phyloP scores from a whole-genome alignment of 164 flowering plant species.

The Euptelea pleiosperma region DNA sequence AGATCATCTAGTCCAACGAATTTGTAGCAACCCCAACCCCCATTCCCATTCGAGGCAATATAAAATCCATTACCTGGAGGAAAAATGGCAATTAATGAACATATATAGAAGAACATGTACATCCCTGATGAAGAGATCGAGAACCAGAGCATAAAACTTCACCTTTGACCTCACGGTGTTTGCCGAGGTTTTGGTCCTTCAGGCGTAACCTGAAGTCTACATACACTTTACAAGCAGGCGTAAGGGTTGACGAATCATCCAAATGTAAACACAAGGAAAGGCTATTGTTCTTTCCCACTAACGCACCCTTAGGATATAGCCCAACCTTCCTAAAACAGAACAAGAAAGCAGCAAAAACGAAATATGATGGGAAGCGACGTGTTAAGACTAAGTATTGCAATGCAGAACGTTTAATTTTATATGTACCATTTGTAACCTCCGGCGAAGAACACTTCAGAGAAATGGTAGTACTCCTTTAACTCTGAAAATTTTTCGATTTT shows the following conservation, averaged over 20 bases:
- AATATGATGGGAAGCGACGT: no score
- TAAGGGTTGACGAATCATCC: slow-evolving; percentile 28
- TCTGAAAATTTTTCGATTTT: slow-evolving; percentile 23
- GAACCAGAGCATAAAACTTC: no score
- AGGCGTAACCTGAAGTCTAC: slow-evolving; percentile 39
- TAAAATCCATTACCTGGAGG: slow-evolving; percentile 48
- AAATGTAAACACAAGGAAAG: slow-evolving; percentile 37
- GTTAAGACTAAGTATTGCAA: not conserved
- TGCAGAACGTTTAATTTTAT: not conserved
- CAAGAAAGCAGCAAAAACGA: no score
- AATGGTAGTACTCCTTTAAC: slow-evolving; percentile 12
- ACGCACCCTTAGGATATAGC: no score
- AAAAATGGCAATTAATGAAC: no score
- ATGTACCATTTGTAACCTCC: slow-evolving; percentile 46
- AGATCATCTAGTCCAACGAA: slow-evolving; percentile 23
- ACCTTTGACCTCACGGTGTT: no score
- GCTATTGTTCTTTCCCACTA: slow-evolving; percentile 21
- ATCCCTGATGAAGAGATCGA: no score
- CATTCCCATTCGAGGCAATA: slow-evolving; percentile 20
- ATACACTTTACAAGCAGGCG: slow-evolving; percentile 27
- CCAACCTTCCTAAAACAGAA: slow-evolving; percentile 40
- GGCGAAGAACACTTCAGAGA: slow-evolving; percentile 30
- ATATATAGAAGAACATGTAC: no score
- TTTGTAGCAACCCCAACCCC: slow-evolving; percentile 38
- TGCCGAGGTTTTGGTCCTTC: slow-evolving; percentile 27